A percentile compares a stretch with the other conserved stretches of the same genome.
phyloP scores from a whole-genome alignment of 192 early-diverging fungal species.

The Powellomyces hirtus region DNA sequence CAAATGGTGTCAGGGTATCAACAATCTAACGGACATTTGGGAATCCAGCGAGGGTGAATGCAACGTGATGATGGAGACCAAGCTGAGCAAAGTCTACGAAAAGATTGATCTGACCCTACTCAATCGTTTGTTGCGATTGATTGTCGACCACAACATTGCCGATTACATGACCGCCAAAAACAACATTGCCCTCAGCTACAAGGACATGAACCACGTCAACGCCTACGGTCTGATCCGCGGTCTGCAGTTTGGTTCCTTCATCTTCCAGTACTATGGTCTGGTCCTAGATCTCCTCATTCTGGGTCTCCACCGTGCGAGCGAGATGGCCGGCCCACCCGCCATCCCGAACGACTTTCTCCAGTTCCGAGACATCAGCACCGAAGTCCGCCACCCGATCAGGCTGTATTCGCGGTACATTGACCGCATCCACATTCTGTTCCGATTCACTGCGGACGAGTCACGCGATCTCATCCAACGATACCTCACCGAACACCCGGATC shows the following conservation, averaged over 20 bases:
- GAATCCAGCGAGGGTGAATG: slow-evolving; percentile 85
- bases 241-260: slow-evolving; percentile 95
- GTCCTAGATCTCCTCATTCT: slow-evolving; percentile 92
- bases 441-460: slow-evolving; percentile 90
- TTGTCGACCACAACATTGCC: slow-evolving; percentile 99
- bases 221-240: slow-evolving; percentile 95
- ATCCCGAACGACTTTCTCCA: slow-evolving; percentile 97
- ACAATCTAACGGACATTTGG: slow-evolving; percentile 97
- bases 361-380: slow-evolving; percentile 85
- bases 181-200: slow-evolving; percentile 96
- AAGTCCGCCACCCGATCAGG: slow-evolving; percentile 94
- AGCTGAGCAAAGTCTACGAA: slow-evolving; percentile 88
- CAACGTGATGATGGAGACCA: slow-evolving; percentile 96
- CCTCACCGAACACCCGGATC: slow-evolving; percentile 96
- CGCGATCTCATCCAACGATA: slow-evolving; percentile 96
- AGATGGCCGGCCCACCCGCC: slow-evolving; percentile 93
- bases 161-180: slow-evolving; percentile 99
- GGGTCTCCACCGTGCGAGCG: slow-evolving; percentile 89
- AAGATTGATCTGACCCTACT: slow-evolving; percentile 97
- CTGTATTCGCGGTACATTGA: slow-evolving; percentile 96
- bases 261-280: slow-evolving; percentile 99
- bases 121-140: slow-evolving; percentile 87
- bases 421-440: slow-evolving; percentile 88
- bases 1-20: slow-evolving; percentile 98
- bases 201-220: slow-evolving; percentile 99